Conservation (phyloP, 345 rosid genomes). For the Hevea brasiliensis region DNA sequence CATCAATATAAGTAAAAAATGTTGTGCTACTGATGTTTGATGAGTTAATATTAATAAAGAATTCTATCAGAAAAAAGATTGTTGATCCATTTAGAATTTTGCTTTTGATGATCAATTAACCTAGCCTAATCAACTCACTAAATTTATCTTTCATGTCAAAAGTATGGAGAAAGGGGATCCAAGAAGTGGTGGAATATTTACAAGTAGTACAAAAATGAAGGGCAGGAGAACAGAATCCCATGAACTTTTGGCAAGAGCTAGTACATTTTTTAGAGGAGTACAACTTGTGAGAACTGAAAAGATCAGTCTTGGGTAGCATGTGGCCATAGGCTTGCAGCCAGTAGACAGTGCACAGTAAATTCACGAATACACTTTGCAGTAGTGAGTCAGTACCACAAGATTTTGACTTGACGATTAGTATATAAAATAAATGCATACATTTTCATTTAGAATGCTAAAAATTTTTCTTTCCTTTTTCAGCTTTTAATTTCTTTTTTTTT, state of each 20-base stretch:
- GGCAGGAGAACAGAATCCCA: not conserved
- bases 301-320: constrained; percentile 20
- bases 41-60: too few species aligned
- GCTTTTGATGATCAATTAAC: too few species aligned
- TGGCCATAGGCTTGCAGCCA: constrained; percentile 15
- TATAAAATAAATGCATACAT: not conserved
- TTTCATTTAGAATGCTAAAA: not conserved
- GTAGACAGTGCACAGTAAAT: not conserved
- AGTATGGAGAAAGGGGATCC: too few species aligned
- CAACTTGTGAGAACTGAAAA: constrained; percentile 13
- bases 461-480: not conserved
- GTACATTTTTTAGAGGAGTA: not conserved
- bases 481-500: not conserved
- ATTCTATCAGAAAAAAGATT: too few species aligned
- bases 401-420: constrained; percentile 6
- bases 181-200: not conserved
- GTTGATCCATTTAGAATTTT: too few species aligned
- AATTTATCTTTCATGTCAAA: too few species aligned
- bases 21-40: too few species aligned
- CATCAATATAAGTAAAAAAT: too few species aligned
- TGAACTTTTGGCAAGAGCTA: not conserved
- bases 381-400: not conserved
- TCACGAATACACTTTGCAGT: constrained; percentile 9
- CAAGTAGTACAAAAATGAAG: too few species aligned
- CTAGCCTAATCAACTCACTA: too few species aligned